Evolutionary conservation across 441 rosid species (phyloP).

Genomic region (Viola pubescens): DNA sequence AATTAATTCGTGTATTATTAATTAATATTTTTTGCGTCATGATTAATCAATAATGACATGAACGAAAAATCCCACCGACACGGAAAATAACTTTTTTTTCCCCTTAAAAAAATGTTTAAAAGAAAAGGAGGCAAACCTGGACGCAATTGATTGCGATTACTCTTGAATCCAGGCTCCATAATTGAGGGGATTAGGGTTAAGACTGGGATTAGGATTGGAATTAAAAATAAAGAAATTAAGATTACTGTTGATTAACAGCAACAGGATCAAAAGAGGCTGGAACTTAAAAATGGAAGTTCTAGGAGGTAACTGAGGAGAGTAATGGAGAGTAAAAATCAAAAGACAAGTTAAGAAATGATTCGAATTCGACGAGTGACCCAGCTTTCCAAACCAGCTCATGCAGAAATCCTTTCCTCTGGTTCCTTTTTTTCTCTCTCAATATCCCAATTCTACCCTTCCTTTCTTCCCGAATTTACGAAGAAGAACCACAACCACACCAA

Average conservation of each 20-base stretch:
- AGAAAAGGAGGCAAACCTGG: slow-evolving; percentile 34
- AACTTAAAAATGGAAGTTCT: slow-evolving; percentile 31
- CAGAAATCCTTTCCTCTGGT: slow-evolving; percentile 33
- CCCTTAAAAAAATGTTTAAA: neutral
- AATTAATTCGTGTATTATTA: neutral
- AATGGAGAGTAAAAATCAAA: slow-evolving; percentile 57
- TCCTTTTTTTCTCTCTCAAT: slow-evolving; percentile 2
- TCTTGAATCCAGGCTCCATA: slow-evolving; percentile 60
- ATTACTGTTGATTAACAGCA: neutral
- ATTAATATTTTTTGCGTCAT: neutral
- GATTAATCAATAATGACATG: too few relatives aligned
- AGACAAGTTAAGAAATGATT: slow-evolving; percentile 57
- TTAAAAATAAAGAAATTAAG: slow-evolving; percentile 5
- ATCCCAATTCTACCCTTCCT: neutral
- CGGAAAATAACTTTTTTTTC: too few relatives aligned
- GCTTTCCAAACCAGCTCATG: slow-evolving; percentile 80
- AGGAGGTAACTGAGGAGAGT: slow-evolving; percentile 56
- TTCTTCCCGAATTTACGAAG: neutral
- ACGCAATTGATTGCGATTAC: slow-evolving; percentile 50
- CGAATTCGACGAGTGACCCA: slow-evolving; percentile 43
- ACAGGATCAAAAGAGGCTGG: slow-evolving; percentile 33
- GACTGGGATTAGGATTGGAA: slow-evolving; percentile 6
- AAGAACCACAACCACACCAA: too few relatives aligned
- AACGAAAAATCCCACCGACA: neutral
- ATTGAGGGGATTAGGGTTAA: slow-evolving; percentile 11